A percentile compares a stretch with the other conserved stretches of the same genome.
Conservation (phyloP, 228 moss, liverwort and hornwort species). For the Sphagnum fallax region DNA sequence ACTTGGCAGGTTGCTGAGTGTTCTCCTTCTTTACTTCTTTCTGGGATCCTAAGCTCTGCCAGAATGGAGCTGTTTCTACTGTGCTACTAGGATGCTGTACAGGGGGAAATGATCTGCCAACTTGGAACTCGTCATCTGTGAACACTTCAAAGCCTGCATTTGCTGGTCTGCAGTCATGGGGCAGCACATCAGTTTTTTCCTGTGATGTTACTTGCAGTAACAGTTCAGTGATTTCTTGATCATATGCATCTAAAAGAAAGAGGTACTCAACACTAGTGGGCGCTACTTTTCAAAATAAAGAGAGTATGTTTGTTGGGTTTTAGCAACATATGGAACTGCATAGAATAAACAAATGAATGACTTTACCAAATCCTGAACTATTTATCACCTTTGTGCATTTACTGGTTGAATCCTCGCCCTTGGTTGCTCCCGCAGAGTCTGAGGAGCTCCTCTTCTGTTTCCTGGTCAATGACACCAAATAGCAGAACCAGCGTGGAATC, state of each 20-base stretch:
- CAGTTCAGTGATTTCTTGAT: too few relatives aligned
- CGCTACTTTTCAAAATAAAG: too few relatives aligned
- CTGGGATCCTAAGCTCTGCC: constrained; percentile 43
- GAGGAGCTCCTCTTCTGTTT: constrained; percentile 13
- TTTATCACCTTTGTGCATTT: constrained; percentile 32
- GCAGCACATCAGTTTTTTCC: constrained; percentile 2
- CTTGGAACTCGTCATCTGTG: constrained; percentile 63
- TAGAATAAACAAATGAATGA: not conserved
- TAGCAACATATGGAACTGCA: too few relatives aligned
- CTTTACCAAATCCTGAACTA: not conserved
- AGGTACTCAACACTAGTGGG: too few relatives aligned
- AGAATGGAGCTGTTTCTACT: constrained; percentile 10
- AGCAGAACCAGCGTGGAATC: too few relatives aligned
- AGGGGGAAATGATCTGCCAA: constrained; percentile 16
- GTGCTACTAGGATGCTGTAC: constrained; percentile 7
- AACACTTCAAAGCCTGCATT: constrained; percentile 33
- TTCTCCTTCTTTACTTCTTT: constrained; percentile 64
- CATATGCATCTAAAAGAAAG: too few relatives aligned
- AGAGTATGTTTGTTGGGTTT: too few relatives aligned
- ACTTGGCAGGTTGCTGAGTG: constrained; percentile 56
- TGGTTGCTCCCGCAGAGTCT: constrained; percentile 27
- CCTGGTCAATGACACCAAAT: constrained; percentile 10
- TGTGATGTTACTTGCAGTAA: not conserved
- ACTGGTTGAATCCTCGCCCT: constrained; percentile 29
- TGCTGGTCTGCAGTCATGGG: constrained; percentile 16